Base-by-base conservation (phyloP, 2,329 filamentous ascomycete genomes). In the Neonectria faginata region DNA sequence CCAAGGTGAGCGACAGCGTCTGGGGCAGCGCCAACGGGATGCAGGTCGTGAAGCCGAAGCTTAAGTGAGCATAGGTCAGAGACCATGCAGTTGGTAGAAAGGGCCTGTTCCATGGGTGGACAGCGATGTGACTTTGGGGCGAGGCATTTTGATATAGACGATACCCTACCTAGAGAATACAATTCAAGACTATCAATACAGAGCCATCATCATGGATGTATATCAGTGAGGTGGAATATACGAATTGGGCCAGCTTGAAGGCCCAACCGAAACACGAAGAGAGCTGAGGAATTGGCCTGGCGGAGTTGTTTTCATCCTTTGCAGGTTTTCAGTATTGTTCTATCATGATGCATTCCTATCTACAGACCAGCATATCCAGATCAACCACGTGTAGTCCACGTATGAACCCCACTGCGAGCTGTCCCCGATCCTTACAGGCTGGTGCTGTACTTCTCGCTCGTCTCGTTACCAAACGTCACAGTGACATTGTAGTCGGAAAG, bases 1-100 rank as follows among this genome's bases (percentile, higher is more conserved):
- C 85, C 14, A 87, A 86, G 72, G 91, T 95, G 10, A 85, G 85
- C 56, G 88, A 90, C 54, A 93, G 91, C 73, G 90, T 95, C 5
- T 96, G 92, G 92, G 85, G 84, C 31, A 93, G 91, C 72, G 91
- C 84, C 20, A 82, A 79, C 66, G 85, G 82, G 3, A 77, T 86
- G 69, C 78, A 76, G 71, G 77, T 83, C 11, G 62, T 72, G 56
- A 74, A 70, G 60, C 77, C 76, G 44, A 78, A 74, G 70, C 71
- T 57, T 12, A 74, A 68, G 65, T 70, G 60, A 73, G 47, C 62
- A 62, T 44, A 57, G 55, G 33, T 20, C 27, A 45, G 10, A 55
- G 56, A 31, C 14, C 57, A 67, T 59, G 61, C 53, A 42, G 41
- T 39, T 3, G 27, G 5, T 22, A 18, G 8, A 29, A 33, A 39